Conservation (phyloP, 306 rosid genomes). For the Macrotyloma uniflorum region DNA sequence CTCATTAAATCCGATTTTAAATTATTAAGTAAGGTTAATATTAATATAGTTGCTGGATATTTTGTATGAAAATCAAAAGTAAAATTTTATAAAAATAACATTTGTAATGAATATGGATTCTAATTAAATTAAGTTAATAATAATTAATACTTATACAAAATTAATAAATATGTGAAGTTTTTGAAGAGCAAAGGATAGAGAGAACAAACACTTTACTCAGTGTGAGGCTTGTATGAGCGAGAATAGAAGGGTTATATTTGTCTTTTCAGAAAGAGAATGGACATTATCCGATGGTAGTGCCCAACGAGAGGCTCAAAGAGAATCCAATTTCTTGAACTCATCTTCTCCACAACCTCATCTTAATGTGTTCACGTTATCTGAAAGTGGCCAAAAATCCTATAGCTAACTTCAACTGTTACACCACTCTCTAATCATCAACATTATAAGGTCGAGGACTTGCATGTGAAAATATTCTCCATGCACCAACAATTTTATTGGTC, state of each 20-base stretch:
- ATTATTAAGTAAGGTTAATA: too few species aligned
- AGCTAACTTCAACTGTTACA: background rate
- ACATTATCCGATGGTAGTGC: slow-evolving; percentile 46
- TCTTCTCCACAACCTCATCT: slow-evolving; percentile 26
- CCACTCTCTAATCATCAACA: background rate
- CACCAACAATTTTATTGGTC: background rate
- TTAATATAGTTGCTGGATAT: too few species aligned
- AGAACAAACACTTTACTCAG: too few species aligned
- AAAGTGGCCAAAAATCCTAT: slow-evolving; percentile 18
- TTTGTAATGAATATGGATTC: too few species aligned
- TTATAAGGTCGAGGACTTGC: background rate
- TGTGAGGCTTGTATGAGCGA: background rate
- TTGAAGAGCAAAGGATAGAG: too few species aligned
- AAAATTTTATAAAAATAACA: too few species aligned
- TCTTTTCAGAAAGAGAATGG: slow-evolving; percentile 15
- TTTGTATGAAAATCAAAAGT: too few species aligned
- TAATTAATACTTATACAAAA: too few species aligned
- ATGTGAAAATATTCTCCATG: slow-evolving; percentile 12
- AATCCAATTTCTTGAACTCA: slow-evolving; percentile 17
- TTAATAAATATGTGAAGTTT: too few species aligned
- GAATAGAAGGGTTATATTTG: background rate
- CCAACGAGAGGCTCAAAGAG: slow-evolving; percentile 61
- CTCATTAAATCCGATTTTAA: too few species aligned
- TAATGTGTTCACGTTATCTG: slow-evolving; percentile 42
- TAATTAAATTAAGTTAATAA: too few species aligned